Conservation (phyloP, 2,329 filamentous ascomycete species). For the Dactylellina leptospora region DNA sequence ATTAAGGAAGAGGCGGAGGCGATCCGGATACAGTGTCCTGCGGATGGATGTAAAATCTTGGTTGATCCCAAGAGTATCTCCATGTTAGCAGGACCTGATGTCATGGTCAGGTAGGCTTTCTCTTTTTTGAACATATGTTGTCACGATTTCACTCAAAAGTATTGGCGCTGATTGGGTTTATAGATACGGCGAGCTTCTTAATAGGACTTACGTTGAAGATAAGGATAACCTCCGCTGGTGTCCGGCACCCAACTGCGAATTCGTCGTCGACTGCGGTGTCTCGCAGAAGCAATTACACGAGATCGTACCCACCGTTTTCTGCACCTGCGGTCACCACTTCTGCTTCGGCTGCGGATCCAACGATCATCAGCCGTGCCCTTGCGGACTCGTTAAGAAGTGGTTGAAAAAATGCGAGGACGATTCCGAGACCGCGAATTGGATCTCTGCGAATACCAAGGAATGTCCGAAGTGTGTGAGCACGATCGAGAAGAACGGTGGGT, state of each 20-base stretch:
- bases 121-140: background rate
- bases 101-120: conserved; percentile 31
- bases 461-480: conserved; percentile 95
- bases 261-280: conserved; percentile 85
- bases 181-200: conserved; percentile 85
- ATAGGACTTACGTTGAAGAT: conserved; percentile 94
- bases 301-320: conserved; percentile 89
- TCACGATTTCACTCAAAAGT: background rate
- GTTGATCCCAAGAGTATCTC: conserved; percentile 89
- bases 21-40: conserved; percentile 90
- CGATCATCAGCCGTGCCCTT: conserved; percentile 94
- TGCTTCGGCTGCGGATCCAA: conserved; percentile 92
- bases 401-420: conserved; percentile 98
- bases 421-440: conserved; percentile 98
- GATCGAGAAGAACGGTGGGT: conserved; percentile 98
- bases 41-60: conserved; percentile 84
- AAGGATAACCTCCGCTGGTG: conserved; percentile 97
- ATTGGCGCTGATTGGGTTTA: conserved; percentile 2
- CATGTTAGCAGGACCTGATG: conserved; percentile 65
- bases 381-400: conserved; percentile 90
- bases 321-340: conserved; percentile 83
- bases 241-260: conserved; percentile 94
- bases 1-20: conserved; percentile 95
- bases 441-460: conserved; percentile 98
- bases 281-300: conserved; percentile 86